Conservation (phyloP, 352 stramenopile genomes). For the Globisporangium recalcitrans region DNA sequence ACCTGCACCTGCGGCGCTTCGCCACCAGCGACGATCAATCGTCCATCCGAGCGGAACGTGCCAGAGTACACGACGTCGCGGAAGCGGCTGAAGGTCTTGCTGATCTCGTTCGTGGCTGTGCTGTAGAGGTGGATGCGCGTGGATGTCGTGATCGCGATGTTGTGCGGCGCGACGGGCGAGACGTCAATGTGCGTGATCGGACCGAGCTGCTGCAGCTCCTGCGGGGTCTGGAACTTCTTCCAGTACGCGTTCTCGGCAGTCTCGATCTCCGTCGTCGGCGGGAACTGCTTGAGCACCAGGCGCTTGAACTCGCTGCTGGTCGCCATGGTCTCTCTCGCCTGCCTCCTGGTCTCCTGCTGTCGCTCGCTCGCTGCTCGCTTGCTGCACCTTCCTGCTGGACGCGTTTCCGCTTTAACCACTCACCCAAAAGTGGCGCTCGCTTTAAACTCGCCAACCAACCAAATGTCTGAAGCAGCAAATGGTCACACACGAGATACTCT, state of each 20-base stretch:
- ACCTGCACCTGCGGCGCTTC: conserved; percentile 77
- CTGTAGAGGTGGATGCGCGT: conserved; percentile 86
- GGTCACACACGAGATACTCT: neutral
- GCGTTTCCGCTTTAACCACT: neutral
- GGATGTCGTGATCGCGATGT: conserved; percentile 84
- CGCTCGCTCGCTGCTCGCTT: neutral
- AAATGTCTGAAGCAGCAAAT: conserved; percentile 2
- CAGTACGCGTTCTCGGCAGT: conserved; percentile 82
- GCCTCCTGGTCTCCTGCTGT: neutral
- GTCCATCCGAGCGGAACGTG: conserved; percentile 84
- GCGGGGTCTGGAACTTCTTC: conserved; percentile 83
- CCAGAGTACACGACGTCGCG: conserved; percentile 83
- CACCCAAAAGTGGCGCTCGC: neutral
- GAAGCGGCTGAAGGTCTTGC: conserved; percentile 88
- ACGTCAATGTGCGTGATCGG: conserved; percentile 84
- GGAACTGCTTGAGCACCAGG: conserved; percentile 86
- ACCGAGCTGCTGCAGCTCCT: conserved; percentile 82
- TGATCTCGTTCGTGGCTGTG: conserved; percentile 75
- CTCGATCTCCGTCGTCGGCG: conserved; percentile 65
- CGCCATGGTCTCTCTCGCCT: conserved; percentile 29
- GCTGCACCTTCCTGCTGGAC: neutral
- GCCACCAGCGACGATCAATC: conserved; percentile 81
- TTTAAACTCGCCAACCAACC: conserved; percentile 11
- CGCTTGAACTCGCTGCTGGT: conserved; percentile 81
- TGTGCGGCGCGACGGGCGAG: conserved; percentile 64